These are phyloP conservation scores for Ophiocordyceps camponoti-leonardi DNA, from an alignment of 2,329 filamentous ascomycete species.

Conservation along the genomic window DNA sequence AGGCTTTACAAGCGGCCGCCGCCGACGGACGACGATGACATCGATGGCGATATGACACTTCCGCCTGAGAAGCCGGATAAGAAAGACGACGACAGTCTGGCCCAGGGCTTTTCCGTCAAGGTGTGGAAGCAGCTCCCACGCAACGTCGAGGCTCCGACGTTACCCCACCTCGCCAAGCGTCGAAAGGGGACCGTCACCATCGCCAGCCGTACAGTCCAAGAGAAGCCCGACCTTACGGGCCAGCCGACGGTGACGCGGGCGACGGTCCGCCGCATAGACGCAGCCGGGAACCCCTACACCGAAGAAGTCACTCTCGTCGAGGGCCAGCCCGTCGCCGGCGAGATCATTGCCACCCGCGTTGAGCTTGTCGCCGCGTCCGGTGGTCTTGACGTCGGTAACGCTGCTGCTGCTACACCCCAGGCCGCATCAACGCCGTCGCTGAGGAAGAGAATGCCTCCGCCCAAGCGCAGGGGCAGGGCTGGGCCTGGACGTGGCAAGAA, in stretches of 20 bases:
- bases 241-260: slow-evolving; percentile 52
- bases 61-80: slow-evolving; percentile 36
- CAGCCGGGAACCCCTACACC: slow-evolving; percentile 64
- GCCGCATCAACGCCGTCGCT: slow-evolving; percentile 21
- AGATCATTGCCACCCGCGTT: slow-evolving; percentile 50
- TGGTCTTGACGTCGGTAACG: slow-evolving; percentile 35
- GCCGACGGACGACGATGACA: slow-evolving; percentile 42
- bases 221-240: slow-evolving; percentile 17
- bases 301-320: slow-evolving; percentile 71
- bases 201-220: slow-evolving; percentile 31
- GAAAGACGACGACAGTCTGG: slow-evolving; percentile 42
- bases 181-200: slow-evolving; percentile 43
- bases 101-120: slow-evolving; percentile 35
- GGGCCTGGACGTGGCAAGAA: slow-evolving; percentile 62
- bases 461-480: slow-evolving; percentile 63
- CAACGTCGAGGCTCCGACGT: slow-evolving; percentile 32
- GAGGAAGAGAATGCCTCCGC: slow-evolving; percentile 53
- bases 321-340: slow-evolving; percentile 64
- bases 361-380: slow-evolving; percentile 36
- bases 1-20: slow-evolving; percentile 56
- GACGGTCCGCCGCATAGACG: slow-evolving; percentile 63
- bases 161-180: slow-evolving; percentile 42
- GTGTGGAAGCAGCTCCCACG: slow-evolving; percentile 46
- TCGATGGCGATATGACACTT: slow-evolving; percentile 23
- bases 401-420: slow-evolving; percentile 33